A percentile compares a stretch with the other conserved stretches of the same genome.
phyloP scores from a whole-genome alignment of 495 filamentous ascomycete genomes.

The Daldinia loculata region DNA sequence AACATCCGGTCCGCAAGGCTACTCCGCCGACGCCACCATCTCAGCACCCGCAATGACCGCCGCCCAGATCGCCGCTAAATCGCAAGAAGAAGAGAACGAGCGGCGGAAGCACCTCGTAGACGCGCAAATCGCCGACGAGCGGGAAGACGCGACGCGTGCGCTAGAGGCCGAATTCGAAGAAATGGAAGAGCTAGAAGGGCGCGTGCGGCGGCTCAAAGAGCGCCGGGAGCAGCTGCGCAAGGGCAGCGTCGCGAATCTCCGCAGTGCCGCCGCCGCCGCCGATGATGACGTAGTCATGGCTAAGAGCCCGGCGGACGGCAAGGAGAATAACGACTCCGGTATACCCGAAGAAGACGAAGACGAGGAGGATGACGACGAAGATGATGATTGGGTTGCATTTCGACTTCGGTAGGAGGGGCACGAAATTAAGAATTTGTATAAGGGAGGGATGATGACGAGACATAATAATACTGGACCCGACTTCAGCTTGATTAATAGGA shows the following conservation, averaged over 20 bases:
- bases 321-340: conserved; percentile 40
- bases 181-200: conserved; percentile 88
- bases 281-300: conserved; percentile 29
- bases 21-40: conserved; percentile 66
- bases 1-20: conserved; percentile 22
- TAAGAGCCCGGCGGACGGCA: conserved; percentile 23
- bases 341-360: conserved; percentile 47
- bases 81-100: conserved; percentile 65
- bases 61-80: conserved; percentile 76
- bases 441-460: background rate
- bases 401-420: conserved; percentile 57
- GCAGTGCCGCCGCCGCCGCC: background rate
- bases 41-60: conserved; percentile 74
- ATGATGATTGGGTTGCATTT: conserved; percentile 75
- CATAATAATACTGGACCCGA: background rate
- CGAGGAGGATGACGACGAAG: conserved; percentile 59
- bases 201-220: conserved; percentile 79
- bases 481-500: background rate
- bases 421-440: background rate
- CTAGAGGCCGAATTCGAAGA: conserved; percentile 92
- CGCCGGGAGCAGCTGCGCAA: conserved; percentile 60
- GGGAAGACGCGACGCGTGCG: conserved; percentile 82
- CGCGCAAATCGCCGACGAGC: conserved; percentile 69
- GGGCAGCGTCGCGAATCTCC: background rate
- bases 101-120: conserved; percentile 70